These are phyloP conservation scores for Plicaturopsis crispa DNA, from an alignment of 768 basidiomycete species.

Conservation along the genomic window DNA sequence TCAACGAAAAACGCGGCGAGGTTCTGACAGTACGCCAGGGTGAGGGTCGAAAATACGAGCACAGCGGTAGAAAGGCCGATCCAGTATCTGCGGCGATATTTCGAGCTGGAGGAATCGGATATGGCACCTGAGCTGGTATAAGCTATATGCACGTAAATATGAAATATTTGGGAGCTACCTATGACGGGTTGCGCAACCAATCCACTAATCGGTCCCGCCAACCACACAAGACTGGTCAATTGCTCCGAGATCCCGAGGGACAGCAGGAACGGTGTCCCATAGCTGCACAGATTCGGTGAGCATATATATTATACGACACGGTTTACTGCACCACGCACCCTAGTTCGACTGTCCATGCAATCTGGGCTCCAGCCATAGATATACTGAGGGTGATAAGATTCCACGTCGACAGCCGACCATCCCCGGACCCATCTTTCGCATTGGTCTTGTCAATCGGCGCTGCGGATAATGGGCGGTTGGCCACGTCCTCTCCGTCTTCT, in stretches of 20 bases:
- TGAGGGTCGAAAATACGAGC: conserved; percentile 69
- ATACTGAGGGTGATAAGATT: conserved; percentile 77
- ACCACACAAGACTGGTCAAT: conserved; percentile 91
- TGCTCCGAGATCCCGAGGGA: conserved; percentile 77
- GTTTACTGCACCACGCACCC: conserved; percentile 46
- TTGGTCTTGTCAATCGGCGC: too few species aligned
- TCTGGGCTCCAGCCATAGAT: conserved; percentile 91
- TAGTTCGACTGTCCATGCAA: conserved; percentile 93
- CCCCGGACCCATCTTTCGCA: neutral
- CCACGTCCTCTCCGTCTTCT: too few species aligned
- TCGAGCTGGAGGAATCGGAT: conserved; percentile 88
- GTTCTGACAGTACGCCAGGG: conserved; percentile 76
- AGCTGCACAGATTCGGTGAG: conserved; percentile 38
- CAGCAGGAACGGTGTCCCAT: conserved; percentile 91
- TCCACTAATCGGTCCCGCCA: conserved; percentile 91
- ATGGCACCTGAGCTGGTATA: conserved; percentile 68
- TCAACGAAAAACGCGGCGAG: conserved; percentile 73
- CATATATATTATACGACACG: neutral
- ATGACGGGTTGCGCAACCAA: conserved; percentile 96
- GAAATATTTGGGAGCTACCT: conserved; percentile 38
- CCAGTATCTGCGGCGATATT: conserved; percentile 90
- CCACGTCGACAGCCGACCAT: conserved; percentile 42
- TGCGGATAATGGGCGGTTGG: too few species aligned
- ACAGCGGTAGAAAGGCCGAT: conserved; percentile 81
- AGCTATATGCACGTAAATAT: conserved; percentile 3